Conservation (phyloP, 2,329 filamentous ascomycete species). For the Botryotinia calthae region DNA sequence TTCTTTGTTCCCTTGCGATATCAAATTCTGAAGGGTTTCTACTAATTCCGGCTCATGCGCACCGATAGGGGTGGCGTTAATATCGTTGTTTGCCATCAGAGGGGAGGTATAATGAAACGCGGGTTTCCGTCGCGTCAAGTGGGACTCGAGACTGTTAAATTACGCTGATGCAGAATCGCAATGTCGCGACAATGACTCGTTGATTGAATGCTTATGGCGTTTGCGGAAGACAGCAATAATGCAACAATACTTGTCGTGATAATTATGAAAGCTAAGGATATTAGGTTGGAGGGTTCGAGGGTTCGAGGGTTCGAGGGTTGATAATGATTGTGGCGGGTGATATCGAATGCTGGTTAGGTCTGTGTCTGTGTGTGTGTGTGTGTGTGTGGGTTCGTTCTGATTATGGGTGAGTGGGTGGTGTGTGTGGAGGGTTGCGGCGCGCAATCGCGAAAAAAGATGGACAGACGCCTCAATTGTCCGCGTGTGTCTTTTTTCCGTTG, state of each 20-base stretch:
- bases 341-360: not conserved
- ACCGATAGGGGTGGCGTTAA: slow-evolving; percentile 24
- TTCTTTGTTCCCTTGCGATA: not conserved
- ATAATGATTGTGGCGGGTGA: slow-evolving; percentile 16
- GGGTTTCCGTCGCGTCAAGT: slow-evolving; percentile 32
- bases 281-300: not conserved
- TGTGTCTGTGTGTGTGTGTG: not conserved
- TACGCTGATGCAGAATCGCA: slow-evolving; percentile 21
- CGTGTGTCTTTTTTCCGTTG: no score
- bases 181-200: slow-evolving; percentile 26
- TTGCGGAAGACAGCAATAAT: slow-evolving; percentile 31
- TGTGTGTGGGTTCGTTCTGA: not conserved
- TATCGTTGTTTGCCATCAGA: slow-evolving; percentile 32
- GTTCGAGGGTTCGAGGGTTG: not conserved
- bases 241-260: not conserved
- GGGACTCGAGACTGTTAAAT: slow-evolving; percentile 25
- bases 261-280: not conserved
- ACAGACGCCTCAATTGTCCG: not conserved
- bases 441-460: not conserved
- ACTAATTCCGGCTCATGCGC: slow-evolving; percentile 16
- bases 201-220: slow-evolving; percentile 23
- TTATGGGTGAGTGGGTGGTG: not conserved
- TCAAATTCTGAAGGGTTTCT: slow-evolving; percentile 14
- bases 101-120: slow-evolving; percentile 17
- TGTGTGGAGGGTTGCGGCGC: not conserved